phyloP scores from a whole-genome alignment of 306 rosid genomes.

The Prunus mongolica region DNA sequence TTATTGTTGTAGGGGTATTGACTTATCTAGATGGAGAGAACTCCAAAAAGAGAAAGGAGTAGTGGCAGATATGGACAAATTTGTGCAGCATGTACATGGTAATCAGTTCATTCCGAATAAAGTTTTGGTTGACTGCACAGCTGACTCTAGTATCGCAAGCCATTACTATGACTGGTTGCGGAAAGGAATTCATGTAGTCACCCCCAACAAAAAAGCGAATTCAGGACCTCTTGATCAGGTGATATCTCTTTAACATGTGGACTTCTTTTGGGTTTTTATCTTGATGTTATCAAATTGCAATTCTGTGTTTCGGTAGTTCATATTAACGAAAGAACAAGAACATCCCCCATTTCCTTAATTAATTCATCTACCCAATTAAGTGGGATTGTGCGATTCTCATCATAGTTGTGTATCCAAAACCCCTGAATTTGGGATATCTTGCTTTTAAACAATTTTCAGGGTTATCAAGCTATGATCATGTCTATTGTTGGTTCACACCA shows the following conservation, averaged over 20 bases:
- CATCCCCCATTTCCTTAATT: background rate
- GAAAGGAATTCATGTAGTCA: conserved; percentile 88
- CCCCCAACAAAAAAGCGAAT: conserved; percentile 96
- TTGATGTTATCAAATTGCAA: background rate
- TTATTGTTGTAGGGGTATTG: conserved; percentile 61
- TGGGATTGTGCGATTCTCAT: background rate
- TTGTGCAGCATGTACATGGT: conserved; percentile 76
- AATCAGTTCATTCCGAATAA: conserved; percentile 98
- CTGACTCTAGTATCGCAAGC: conserved; percentile 76
- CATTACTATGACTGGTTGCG: conserved; percentile 85
- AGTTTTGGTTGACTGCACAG: conserved; percentile 92
- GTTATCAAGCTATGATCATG: background rate
- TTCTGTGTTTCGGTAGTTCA: background rate
- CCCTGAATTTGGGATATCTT: background rate
- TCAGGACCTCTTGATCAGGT: conserved; percentile 99
- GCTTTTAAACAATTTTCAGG: background rate
- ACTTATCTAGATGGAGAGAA: conserved; percentile 80
- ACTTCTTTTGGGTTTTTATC: background rate
- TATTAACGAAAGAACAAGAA: background rate
- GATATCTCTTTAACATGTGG: background rate
- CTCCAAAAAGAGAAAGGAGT: conserved; percentile 60
- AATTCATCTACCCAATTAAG: background rate
- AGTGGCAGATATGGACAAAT: conserved; percentile 65
- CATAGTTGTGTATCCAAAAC: background rate
- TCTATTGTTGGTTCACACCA: background rate